A percentile compares a stretch with the other conserved stretches of the same genome.
Conservation (phyloP, 78 protist species). For the Dictyostelium discoideum region dicty_2.7 NC_007089.4:3283501-3284000, state of each 20-base stretch:
- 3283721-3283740: neutral
- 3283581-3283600: too few species aligned
- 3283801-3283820: neutral
- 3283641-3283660: too few species aligned
- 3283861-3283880: neutral
- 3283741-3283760: neutral
- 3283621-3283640: too few species aligned
- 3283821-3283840: neutral
- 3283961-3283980: neutral
- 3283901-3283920: neutral
- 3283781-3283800: neutral
- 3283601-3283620: too few species aligned
- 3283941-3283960: neutral
- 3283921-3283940: neutral
- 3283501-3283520: too few species aligned
- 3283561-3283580: too few species aligned
- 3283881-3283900: neutral
- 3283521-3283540: neutral
- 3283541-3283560: neutral
- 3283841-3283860: neutral
- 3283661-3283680: too few species aligned
- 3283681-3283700: too few species aligned
- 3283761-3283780: neutral
- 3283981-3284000: neutral
- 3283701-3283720: neutral